Percentiles rank a stretch among this genome's conserved stretches.
Conservation (phyloP, 805 yeast species). For the Metschnikowia matae region DNA sequence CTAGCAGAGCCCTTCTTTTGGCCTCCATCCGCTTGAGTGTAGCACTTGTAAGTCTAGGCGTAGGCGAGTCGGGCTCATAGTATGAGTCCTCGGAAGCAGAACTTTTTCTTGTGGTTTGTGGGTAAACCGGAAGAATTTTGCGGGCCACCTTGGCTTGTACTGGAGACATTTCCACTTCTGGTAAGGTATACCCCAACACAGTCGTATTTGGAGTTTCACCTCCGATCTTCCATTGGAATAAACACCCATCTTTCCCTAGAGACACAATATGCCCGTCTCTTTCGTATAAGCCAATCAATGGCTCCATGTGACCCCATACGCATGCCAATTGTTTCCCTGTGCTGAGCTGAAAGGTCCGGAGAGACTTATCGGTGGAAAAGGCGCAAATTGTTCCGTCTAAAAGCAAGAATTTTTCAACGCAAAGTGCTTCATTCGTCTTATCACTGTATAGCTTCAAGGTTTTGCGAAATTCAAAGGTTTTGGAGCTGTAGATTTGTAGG, state of each 20-base stretch:
- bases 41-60: conserved; percentile 28
- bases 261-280: conserved; percentile 32
- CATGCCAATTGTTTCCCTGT: conserved; percentile 46
- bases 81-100: not conserved
- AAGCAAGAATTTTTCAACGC: conserved; percentile 42
- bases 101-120: not conserved
- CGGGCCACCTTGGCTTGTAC: not conserved
- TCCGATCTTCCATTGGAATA: conserved; percentile 43
- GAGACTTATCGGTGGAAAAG: conserved; percentile 54
- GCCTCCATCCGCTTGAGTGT: conserved; percentile 35
- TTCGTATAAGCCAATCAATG: conserved; percentile 40
- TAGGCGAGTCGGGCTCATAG: conserved; percentile 12
- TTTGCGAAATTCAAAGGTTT: conserved; percentile 30
- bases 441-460: conserved; percentile 41
- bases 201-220: not conserved
- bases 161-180: not conserved
- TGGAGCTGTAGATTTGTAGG: conserved; percentile 37
- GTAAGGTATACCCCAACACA: not conserved
- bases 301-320: conserved; percentile 53
- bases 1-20: conserved; percentile 11
- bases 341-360: conserved; percentile 44
- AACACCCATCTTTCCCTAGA: conserved; percentile 51
- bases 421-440: conserved; percentile 36
- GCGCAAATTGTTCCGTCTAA: conserved; percentile 32
- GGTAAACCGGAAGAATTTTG: not conserved